These are phyloP conservation scores for Ophiocordyceps sinensis DNA, from an alignment of 2,329 filamentous ascomycete species.

Conservation along the genomic window DNA sequence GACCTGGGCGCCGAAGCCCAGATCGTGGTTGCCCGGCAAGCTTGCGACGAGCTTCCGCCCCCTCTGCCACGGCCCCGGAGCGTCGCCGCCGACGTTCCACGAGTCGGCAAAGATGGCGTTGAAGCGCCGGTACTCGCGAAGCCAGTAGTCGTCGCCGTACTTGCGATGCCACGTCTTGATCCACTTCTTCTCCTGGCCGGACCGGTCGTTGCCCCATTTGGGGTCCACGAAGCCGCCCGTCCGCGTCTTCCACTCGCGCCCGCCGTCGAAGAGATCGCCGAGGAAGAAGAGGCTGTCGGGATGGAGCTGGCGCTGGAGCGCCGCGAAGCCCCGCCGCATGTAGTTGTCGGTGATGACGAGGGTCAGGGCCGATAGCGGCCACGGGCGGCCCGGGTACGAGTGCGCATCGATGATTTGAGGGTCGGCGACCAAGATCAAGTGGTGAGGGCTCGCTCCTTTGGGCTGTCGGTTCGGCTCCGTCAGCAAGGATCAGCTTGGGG, in stretches of 20 bases:
- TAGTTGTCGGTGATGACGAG: slow-evolving; percentile 71
- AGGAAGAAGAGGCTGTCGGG: slow-evolving; percentile 85
- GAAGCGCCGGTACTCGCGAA: slow-evolving; percentile 75
- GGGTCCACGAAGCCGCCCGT: slow-evolving; percentile 45
- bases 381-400: slow-evolving; percentile 74
- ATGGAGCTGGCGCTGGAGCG: slow-evolving; percentile 59
- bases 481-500: too few relatives aligned
- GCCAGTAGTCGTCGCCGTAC: slow-evolving; percentile 75
- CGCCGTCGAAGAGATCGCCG: slow-evolving; percentile 90
- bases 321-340: slow-evolving; percentile 66
- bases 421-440: slow-evolving; percentile 72
- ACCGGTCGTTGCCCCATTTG: slow-evolving; percentile 38
- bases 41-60: slow-evolving; percentile 70
- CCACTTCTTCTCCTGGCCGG: slow-evolving; percentile 34
- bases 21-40: slow-evolving; percentile 86
- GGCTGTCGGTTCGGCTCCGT: slow-evolving; percentile 39
- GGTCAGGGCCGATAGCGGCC: slow-evolving; percentile 40
- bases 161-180: slow-evolving; percentile 55
- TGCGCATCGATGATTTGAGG: slow-evolving; percentile 88
- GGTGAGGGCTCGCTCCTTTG: slow-evolving; percentile 63
- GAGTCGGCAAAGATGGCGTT: slow-evolving; percentile 67
- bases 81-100: slow-evolving; percentile 43
- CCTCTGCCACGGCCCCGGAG: slow-evolving; percentile 42
- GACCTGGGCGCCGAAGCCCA: slow-evolving; percentile 79
- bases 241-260: slow-evolving; percentile 79